Percentiles rank a stretch among this genome's conserved stretches.
Evolutionary conservation across 2,329 filamentous ascomycete species (phyloP).

Genomic region (Ophiosphaerella korrae): DNA sequence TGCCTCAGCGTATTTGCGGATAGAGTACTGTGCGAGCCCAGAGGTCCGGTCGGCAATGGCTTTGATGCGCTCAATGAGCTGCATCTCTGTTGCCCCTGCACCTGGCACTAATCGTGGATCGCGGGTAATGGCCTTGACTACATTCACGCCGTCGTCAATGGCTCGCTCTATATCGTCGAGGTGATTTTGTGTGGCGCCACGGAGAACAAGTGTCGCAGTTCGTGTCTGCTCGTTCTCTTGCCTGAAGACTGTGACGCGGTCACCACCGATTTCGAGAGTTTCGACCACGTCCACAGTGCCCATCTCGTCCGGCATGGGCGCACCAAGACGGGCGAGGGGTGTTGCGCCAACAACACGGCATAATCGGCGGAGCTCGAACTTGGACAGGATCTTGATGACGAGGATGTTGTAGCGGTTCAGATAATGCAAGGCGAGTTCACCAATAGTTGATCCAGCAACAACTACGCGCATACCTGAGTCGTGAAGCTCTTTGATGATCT

Average conservation of each 20-base stretch:
- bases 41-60: conserved; percentile 90
- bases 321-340: conserved; percentile 91
- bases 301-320: conserved; percentile 99
- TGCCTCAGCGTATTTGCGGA: conserved; percentile 95
- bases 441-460: conserved; percentile 89
- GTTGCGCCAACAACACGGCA: conserved; percentile 97
- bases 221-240: conserved; percentile 92
- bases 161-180: conserved; percentile 96
- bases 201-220: conserved; percentile 90
- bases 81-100: conserved; percentile 91
- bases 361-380: conserved; percentile 92
- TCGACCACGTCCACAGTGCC: conserved; percentile 92
- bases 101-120: conserved; percentile 90
- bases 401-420: conserved; percentile 97
- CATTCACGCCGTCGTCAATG: conserved; percentile 97
- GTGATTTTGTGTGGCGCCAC: conserved; percentile 96
- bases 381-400: conserved; percentile 94
- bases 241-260: conserved; percentile 96
- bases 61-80: conserved; percentile 90
- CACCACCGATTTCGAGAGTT: conserved; percentile 95
- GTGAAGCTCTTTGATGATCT: conserved; percentile 90
- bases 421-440: conserved; percentile 95
- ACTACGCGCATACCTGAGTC: conserved; percentile 92
- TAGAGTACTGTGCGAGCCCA: conserved; percentile 92
- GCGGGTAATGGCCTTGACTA: conserved; percentile 96